phyloP scores from a whole-genome alignment of 2,329 filamentous ascomycete genomes.

The Diaporthe sp. region DNA sequence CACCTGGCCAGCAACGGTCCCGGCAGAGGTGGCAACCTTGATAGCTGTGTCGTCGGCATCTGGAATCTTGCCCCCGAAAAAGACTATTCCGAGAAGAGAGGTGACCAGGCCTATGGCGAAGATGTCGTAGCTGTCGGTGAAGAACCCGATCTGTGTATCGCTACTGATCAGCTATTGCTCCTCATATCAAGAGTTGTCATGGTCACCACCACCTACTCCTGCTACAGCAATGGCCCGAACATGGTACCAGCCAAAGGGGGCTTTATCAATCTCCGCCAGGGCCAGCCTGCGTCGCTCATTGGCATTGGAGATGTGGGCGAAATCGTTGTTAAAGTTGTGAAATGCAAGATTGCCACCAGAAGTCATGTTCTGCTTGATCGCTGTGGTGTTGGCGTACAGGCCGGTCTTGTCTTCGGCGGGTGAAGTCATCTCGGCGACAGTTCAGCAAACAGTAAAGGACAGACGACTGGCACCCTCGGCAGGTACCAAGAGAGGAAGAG shows the following conservation, averaged over 20 bases:
- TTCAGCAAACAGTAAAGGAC: not conserved
- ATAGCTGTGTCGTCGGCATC: conserved; percentile 81
- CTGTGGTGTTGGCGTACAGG: not conserved
- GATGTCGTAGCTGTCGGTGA: conserved; percentile 80
- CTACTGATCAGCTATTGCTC: not conserved
- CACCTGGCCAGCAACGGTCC: conserved; percentile 88
- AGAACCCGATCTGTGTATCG: conserved; percentile 72
- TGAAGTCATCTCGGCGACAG: not conserved
- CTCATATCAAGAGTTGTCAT: not conserved
- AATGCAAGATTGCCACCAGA: conserved; percentile 78
- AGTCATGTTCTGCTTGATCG: conserved; percentile 58
- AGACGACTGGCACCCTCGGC: not conserved
- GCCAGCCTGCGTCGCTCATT: conserved; percentile 85
- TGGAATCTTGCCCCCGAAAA: conserved; percentile 76
- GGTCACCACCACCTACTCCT: conserved; percentile 65
- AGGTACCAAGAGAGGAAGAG: not conserved
- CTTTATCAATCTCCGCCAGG: conserved; percentile 85
- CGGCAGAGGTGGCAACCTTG: conserved; percentile 86
- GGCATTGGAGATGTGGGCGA: conserved; percentile 74
- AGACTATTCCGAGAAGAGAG: conserved; percentile 84
- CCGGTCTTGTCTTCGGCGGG: not conserved
- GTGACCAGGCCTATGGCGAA: conserved; percentile 83
- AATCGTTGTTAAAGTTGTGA: conserved; percentile 85
- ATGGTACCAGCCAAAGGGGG: conserved; percentile 88
- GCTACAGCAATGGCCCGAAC: conserved; percentile 83